Base-by-base conservation (phyloP, 23 red algal genomes). In the Gracilaria gracilis region DNA sequence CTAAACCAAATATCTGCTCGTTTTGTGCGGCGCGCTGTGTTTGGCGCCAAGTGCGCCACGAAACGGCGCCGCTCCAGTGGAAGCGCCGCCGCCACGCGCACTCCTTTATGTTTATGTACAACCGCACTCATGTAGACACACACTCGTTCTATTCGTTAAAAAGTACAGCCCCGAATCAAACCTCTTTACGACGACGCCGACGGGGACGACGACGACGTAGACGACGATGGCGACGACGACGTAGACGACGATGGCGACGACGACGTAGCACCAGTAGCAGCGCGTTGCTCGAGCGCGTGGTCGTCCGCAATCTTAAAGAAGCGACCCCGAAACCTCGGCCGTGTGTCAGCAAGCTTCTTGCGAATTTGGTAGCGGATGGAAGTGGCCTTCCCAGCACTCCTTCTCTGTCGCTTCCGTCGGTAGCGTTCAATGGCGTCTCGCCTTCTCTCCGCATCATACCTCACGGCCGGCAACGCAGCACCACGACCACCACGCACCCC, bases 281-380 rank as follows among this genome's bases (percentile, higher is more conserved):
- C n/a, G n/a, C n/a, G n/a, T n/a, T n/a, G n/a, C n/a, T 9, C n/a
- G 59, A 0, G 23, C 5, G 28, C 27, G 9, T n/a, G n/a, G n/a
- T 33, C 44, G 53, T 29, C 81, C 16, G 65, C 53, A 20, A 82
- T 25, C 82, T 90, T 95, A 42, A 49, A 90, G 73, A 95, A 95
- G 7, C 93, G 72, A n/a, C 93, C 93, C 27, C 75, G 57, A 65
- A 88, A 84, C 4, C 93, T 23, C 40, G 93, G 93, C 1, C 93
- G 82, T 12, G 86, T 89, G 25, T 95, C 93, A 16, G 93, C 93
- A 2, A 95, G 61, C 11, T 83, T 79, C 53, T 95, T 95, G 23
- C 93, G 81, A 39, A 95, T 82, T 28, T 95, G 83, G 67, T 95
- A 95, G 70, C 93, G 89, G 71, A 92, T 92, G 23, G 74, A 67